These are phyloP conservation scores for Umbelopsis sp. DNA, from an alignment of 371 early-diverging fungal species.

Conservation along the genomic window DNA sequence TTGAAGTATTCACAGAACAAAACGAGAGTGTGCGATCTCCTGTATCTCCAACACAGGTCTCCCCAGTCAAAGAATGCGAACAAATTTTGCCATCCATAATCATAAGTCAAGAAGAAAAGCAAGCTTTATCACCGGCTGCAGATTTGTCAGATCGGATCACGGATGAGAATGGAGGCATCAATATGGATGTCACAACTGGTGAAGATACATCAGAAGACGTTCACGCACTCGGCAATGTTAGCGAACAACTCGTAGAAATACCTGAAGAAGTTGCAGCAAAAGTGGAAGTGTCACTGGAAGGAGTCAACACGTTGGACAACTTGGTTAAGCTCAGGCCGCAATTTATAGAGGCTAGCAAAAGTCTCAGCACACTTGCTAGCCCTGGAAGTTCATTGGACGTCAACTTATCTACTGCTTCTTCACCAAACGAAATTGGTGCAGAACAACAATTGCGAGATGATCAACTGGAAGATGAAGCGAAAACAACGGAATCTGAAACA, in stretches of 20 bases:
- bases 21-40: neutral
- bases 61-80: neutral
- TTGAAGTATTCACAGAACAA: neutral
- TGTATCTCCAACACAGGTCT: neutral
- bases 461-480: neutral
- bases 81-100: neutral
- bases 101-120: neutral
- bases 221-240: neutral
- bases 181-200: no score
- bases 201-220: neutral
- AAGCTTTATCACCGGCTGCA: neutral
- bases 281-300: neutral
- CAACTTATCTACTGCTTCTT: neutral
- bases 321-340: neutral
- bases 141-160: neutral
- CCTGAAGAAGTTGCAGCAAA: neutral
- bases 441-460: neutral
- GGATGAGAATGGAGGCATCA: neutral
- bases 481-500: neutral
- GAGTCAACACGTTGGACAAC: no score
- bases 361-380: neutral
- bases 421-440: neutral
- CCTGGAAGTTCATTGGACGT: conserved; percentile 11
- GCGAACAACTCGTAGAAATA: neutral
- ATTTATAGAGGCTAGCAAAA: neutral